Conservation (phyloP, 2,329 filamentous ascomycete genomes). For the Diaporthe caulivora region DNA sequence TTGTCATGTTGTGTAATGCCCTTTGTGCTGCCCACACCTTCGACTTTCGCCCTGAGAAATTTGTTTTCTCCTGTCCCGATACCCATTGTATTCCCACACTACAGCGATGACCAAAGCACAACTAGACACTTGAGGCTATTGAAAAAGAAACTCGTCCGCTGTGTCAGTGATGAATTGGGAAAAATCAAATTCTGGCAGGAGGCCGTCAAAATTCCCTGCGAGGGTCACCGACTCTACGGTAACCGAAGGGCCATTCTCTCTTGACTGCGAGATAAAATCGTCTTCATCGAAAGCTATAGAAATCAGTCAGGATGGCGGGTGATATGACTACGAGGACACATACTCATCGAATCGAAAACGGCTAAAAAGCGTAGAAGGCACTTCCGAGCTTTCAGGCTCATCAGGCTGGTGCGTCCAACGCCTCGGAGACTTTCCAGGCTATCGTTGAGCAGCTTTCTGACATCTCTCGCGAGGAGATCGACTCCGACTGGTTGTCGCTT, state of each 20-base stretch:
- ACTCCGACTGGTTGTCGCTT: not conserved
- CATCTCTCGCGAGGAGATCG: not conserved
- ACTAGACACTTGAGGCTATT: no score
- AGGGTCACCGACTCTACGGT: not conserved
- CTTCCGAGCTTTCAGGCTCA: conserved; percentile 10
- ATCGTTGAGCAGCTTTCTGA: not conserved
- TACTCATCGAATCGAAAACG: conserved; percentile 9
- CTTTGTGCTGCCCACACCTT: not conserved
- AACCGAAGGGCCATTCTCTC: not conserved
- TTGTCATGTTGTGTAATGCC: not conserved
- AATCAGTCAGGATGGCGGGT: not conserved
- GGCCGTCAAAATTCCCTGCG: not conserved
- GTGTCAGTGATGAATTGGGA: conserved; percentile 17
- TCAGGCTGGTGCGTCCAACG: not conserved
- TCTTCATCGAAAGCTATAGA: not conserved
- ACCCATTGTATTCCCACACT: not conserved
- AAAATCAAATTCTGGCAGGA: not conserved
- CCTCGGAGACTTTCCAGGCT: not conserved
- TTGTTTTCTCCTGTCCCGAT: not conserved
- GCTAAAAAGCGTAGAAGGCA: conserved; percentile 8
- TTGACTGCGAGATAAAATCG: not conserved
- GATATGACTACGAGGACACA: not conserved
- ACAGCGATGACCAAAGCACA: not conserved
- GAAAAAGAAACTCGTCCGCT: not conserved
- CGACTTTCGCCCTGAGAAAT: no score